These are phyloP conservation scores for Leccinum solheimii DNA, from an alignment of 1,284 basidiomycete species.

Conservation along the genomic window DNA sequence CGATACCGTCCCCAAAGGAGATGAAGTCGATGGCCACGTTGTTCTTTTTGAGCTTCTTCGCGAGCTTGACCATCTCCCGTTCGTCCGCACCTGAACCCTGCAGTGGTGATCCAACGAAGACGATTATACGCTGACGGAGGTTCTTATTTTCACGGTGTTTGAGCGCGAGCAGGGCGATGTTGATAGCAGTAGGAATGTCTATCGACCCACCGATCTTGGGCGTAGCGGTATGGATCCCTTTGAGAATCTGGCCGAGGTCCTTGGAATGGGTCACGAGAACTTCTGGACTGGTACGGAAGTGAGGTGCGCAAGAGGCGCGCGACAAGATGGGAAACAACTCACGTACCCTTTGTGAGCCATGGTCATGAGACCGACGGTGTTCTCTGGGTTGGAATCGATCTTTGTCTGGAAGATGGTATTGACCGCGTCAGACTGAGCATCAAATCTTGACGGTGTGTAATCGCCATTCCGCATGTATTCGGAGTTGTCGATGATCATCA, in stretches of 20 bases:
- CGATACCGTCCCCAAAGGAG: slow-evolving; percentile 74
- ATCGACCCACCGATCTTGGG: slow-evolving; percentile 75
- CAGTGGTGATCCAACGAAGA: slow-evolving; percentile 90
- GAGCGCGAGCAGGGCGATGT: slow-evolving; percentile 92
- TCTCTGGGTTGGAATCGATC: slow-evolving; percentile 95
- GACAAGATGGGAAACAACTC: background rate
- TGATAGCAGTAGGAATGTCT: slow-evolving; percentile 88
- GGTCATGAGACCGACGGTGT: slow-evolving; percentile 96
- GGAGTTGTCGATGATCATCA: slow-evolving; percentile 92
- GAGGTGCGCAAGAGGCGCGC: background rate
- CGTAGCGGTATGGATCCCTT: slow-evolving; percentile 72
- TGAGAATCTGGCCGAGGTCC: slow-evolving; percentile 90
- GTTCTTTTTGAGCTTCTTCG: slow-evolving; percentile 99
- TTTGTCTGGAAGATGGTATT: slow-evolving; percentile 92
- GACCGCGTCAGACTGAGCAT: slow-evolving; percentile 91
- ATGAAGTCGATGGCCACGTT: slow-evolving; percentile 96
- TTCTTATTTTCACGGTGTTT: slow-evolving; percentile 99
- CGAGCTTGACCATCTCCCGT: slow-evolving; percentile 80
- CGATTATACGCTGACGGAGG: slow-evolving; percentile 91
- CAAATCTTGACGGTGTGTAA: slow-evolving; percentile 85
- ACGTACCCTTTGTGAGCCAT: slow-evolving; percentile 92
- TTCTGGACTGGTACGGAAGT: slow-evolving; percentile 65
- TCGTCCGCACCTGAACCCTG: slow-evolving; percentile 67
- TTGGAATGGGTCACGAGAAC: slow-evolving; percentile 95
- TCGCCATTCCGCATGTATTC: slow-evolving; percentile 98